Evolutionary conservation across 495 filamentous ascomycete species (phyloP), one percentile per base, ranked within the genome.

Genomic region (Penicillium cinerascens): DNA sequence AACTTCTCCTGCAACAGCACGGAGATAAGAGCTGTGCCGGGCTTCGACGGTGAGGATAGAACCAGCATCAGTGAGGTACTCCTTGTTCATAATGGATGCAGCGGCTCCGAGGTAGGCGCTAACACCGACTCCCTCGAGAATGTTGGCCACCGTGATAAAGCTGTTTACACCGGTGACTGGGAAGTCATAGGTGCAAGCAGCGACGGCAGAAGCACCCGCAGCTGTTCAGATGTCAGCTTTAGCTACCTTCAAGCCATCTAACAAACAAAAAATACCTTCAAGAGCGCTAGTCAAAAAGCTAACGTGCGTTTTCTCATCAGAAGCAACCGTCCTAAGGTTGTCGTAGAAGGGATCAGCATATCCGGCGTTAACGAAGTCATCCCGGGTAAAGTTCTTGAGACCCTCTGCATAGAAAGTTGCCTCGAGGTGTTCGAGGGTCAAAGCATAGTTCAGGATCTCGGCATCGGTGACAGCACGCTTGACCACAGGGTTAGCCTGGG

Each of bases 91-190:
- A 59, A 86, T 80, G 20, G 75, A 68, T 1, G 79, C 77, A 3
- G 82, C 83, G 1, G 82, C 82, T 17, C 83, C 84, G 21, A 85
- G 72, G 64, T 85, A 86, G 18, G 80, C 79, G 42, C 68, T 75
- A 33, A 80, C 76, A 37, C 79, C 78, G 42, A 82, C 75, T 53
- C 78, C 78, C 54, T 87, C 84, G 16, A 87, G 67, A 41, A 86
- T 63, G 26, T 61, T 73, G 23, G 78, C 77, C 5, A 78, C 72
- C 4, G 69, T 69, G 22, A 85, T 57, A 67, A 25, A 85, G 16
- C 52, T 58, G 6, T 62, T 54, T 11, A 60, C 56, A 35, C 71
- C 70, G 4, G 72, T 78, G 37, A 75, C 64, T 15, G 76, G 77
- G 62, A 87, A 87, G 16, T 61, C 56, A 59, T 87, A 87, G 6